Conservation (phyloP, 2,329 filamentous ascomycete species). For the Rutstroemia sydowiana region DNA sequence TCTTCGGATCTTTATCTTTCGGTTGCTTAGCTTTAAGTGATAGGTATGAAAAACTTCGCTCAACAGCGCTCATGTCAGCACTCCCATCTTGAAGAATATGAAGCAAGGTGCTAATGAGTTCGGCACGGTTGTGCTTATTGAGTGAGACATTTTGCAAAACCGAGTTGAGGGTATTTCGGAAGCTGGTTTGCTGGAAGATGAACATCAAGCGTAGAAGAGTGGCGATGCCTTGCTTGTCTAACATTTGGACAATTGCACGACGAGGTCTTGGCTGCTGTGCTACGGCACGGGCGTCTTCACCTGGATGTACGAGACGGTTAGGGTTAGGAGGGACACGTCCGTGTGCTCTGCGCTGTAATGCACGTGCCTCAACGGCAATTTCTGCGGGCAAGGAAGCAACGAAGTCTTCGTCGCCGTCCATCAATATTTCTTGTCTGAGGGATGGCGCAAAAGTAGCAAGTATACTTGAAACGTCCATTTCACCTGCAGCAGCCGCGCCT, state of each 20-base stretch:
- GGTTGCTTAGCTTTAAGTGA: conserved; percentile 84
- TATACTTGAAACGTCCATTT: conserved; percentile 92
- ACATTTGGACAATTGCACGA: conserved; percentile 85
- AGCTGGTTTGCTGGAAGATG: conserved; percentile 81
- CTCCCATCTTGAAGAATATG: conserved; percentile 95
- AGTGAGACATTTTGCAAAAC: conserved; percentile 89
- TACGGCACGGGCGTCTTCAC: conserved; percentile 27
- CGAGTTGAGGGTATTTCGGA: conserved; percentile 74
- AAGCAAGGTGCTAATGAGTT: conserved; percentile 86
- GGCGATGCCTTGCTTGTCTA: conserved; percentile 91
- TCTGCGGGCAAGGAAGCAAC: conserved; percentile 78
- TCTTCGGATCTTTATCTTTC: conserved; percentile 58
- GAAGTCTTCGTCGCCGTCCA: conserved; percentile 86
- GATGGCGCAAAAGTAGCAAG: conserved; percentile 80
- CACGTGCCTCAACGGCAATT: conserved; percentile 77
- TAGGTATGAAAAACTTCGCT: conserved; percentile 89
- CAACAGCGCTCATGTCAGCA: conserved; percentile 84
- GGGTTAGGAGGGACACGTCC: conserved; percentile 20
- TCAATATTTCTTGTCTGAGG: conserved; percentile 76
- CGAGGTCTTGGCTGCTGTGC: conserved; percentile 53
- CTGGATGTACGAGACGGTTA: conserved; percentile 44
- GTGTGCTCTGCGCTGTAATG: conserved; percentile 41
- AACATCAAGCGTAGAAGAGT: conserved; percentile 99
- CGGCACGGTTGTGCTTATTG: conserved; percentile 90
- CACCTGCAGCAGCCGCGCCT: conserved; percentile 42